Conservation (phyloP, 1,284 basidiomycete species). For the Anthracocystis walkeri region DNA sequence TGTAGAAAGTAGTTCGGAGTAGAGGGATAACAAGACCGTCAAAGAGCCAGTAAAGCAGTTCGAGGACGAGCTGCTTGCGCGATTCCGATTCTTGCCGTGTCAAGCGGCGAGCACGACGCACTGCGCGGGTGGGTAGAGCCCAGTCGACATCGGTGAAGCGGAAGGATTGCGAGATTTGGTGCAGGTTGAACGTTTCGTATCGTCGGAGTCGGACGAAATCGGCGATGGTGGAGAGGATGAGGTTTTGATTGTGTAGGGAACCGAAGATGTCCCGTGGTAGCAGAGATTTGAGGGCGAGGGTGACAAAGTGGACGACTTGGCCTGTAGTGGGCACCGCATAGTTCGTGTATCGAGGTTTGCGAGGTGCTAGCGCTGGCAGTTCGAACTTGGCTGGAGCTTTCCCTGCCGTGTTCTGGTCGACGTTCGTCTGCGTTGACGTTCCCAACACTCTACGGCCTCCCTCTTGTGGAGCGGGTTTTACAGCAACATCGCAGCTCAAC, state of each 20-base stretch:
- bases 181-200: conserved; percentile 84
- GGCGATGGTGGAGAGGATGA: conserved; percentile 77
- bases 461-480: conserved; percentile 1
- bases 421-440: conserved; percentile 1
- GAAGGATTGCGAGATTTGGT: conserved; percentile 82
- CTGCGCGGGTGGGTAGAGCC: conserved; percentile 73
- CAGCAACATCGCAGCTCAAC: conserved; percentile 3
- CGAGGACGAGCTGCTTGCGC: conserved; percentile 81
- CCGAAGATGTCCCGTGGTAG: conserved; percentile 86
- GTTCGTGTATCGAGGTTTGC: conserved; percentile 82
- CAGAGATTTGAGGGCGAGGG: conserved; percentile 76
- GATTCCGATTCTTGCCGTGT: conserved; percentile 79
- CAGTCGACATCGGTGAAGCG: conserved; percentile 83
- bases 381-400: conserved; percentile 4
- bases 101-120: conserved; percentile 59
- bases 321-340: conserved; percentile 76
- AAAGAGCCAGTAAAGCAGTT: conserved; percentile 92
- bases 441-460: neutral
- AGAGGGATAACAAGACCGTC: conserved; percentile 85
- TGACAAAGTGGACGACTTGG: conserved; percentile 73
- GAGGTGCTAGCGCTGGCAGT: conserved; percentile 11
- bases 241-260: conserved; percentile 77
- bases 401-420: neutral
- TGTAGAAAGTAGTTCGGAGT: conserved; percentile 90
- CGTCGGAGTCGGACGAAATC: conserved; percentile 80